Conservation (phyloP, 2,329 filamentous ascomycete genomes). For the Aspergillus carbonarius region DNA sequence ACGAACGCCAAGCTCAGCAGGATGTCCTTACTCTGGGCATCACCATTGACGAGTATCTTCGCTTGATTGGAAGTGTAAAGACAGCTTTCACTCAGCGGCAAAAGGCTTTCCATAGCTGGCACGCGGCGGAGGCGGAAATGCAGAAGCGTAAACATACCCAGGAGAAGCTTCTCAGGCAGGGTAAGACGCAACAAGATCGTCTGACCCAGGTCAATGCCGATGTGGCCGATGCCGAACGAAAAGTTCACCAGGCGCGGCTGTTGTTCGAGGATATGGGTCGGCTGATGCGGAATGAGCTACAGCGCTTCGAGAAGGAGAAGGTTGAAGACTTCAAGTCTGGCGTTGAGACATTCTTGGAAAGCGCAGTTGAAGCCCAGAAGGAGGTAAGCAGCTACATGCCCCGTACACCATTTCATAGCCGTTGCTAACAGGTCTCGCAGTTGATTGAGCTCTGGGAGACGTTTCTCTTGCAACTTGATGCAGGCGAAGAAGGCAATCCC, state of each 20-base stretch:
- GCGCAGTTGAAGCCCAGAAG: conserved; percentile 96
- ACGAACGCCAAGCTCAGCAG: conserved; percentile 94
- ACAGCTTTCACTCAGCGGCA: conserved; percentile 88
- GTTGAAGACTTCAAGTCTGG: conserved; percentile 99
- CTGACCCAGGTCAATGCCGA: conserved; percentile 90
- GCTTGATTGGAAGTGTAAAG: conserved; percentile 92
- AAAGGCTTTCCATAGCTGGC: conserved; percentile 94
- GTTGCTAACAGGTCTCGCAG: conserved; percentile 42
- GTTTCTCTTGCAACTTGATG: conserved; percentile 92
- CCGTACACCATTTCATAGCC: background rate
- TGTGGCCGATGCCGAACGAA: conserved; percentile 90
- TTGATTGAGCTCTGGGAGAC: conserved; percentile 95
- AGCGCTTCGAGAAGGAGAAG: conserved; percentile 94
- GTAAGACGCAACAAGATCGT: conserved; percentile 92
- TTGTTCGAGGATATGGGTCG: conserved; percentile 97
- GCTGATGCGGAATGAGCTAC: conserved; percentile 85
- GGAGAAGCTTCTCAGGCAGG: conserved; percentile 92
- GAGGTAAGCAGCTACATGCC: conserved; percentile 62
- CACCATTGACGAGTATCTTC: conserved; percentile 97
- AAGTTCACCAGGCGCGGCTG: conserved; percentile 83
- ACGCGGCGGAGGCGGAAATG: conserved; percentile 82
- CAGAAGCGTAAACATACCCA: conserved; percentile 85
- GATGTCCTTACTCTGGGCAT: conserved; percentile 95
- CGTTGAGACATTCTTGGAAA: conserved; percentile 95
- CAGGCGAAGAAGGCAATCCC: conserved; percentile 73